Conservation (phyloP, 495 filamentous ascomycete species). For the Clohesyomyces aquaticus region DNA sequence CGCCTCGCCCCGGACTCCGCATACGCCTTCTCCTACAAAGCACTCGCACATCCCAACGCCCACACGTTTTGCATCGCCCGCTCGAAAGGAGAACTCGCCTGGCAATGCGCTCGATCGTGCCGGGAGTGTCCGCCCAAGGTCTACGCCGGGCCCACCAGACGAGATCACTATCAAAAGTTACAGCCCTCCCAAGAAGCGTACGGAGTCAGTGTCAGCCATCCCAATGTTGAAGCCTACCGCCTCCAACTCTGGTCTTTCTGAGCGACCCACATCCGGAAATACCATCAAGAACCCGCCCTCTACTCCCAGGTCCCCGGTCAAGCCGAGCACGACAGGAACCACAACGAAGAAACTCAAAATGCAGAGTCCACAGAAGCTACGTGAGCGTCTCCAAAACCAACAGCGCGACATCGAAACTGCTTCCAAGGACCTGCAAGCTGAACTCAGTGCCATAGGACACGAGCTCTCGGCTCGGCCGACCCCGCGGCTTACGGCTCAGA, state of each 20-base stretch:
- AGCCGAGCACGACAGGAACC: constrained; percentile 6
- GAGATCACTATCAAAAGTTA: constrained; percentile 48
- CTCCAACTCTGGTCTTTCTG: constrained; percentile 52
- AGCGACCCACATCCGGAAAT: constrained; percentile 54
- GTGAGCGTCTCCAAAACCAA: constrained; percentile 83
- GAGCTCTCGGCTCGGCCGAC: constrained; percentile 71
- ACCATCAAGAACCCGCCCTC: constrained; percentile 38
- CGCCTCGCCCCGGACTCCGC: constrained; percentile 40
- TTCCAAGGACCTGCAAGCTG: constrained; percentile 69
- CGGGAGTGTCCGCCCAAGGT: constrained; percentile 20
- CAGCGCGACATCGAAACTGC: constrained; percentile 71
- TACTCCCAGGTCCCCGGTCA: constrained; percentile 27
- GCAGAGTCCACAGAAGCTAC: constrained; percentile 89
- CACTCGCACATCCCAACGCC: constrained; percentile 37
- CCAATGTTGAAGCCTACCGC: constrained; percentile 49
- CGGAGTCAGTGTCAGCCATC: constrained; percentile 57
- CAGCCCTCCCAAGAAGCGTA: constrained; percentile 52
- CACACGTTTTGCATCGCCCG: constrained; percentile 41
- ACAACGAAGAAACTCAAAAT: constrained; percentile 67
- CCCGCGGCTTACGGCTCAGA: constrained; percentile 39
- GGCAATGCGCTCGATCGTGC: constrained; percentile 35
- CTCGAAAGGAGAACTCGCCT: constrained; percentile 48
- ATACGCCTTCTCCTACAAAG: constrained; percentile 32
- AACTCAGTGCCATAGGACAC: constrained; percentile 79
- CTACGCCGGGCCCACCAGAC: constrained; percentile 10